These are phyloP conservation scores for Mortierella sp. DNA, from an alignment of 371 early-diverging fungal species.

Conservation along the genomic window DNA sequence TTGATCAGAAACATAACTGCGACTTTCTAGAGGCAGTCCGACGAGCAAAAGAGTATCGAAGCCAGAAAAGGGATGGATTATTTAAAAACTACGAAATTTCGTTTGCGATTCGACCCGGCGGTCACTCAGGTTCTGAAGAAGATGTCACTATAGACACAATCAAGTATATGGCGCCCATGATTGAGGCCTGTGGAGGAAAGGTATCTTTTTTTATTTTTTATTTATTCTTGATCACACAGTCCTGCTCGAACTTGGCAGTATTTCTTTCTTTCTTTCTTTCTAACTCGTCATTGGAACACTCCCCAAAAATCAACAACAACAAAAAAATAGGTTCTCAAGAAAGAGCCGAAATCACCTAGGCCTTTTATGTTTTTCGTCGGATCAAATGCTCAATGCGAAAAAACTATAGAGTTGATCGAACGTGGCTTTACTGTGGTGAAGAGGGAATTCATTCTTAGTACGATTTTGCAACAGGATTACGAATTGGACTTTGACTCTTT, in stretches of 20 bases:
- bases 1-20: not conserved
- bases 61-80: not conserved
- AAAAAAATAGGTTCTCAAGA: not conserved
- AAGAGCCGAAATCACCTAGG: not conserved
- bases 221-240: too few species aligned
- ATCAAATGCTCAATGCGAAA: not conserved
- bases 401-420: not conserved
- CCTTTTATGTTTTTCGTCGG: not conserved
- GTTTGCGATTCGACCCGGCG: not conserved
- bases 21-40: not conserved
- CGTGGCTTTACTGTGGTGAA: slow-evolving; percentile 2
- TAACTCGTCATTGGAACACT: not conserved
- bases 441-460: slow-evolving; percentile 6
- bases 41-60: not conserved
- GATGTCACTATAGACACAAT: too few species aligned
- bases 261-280: too few species aligned
- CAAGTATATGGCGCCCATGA: not conserved
- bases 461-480: not conserved
- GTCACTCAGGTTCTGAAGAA: too few species aligned
- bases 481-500: not conserved
- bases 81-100: not conserved
- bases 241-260: too few species aligned
- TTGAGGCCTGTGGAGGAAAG: slow-evolving; percentile 4
- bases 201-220: not conserved
- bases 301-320: too few species aligned